A percentile compares a stretch with the other conserved stretches of the same genome.
phyloP scores from a whole-genome alignment of 257 asterid genomes.

The Euphrasia confusa region DNA sequence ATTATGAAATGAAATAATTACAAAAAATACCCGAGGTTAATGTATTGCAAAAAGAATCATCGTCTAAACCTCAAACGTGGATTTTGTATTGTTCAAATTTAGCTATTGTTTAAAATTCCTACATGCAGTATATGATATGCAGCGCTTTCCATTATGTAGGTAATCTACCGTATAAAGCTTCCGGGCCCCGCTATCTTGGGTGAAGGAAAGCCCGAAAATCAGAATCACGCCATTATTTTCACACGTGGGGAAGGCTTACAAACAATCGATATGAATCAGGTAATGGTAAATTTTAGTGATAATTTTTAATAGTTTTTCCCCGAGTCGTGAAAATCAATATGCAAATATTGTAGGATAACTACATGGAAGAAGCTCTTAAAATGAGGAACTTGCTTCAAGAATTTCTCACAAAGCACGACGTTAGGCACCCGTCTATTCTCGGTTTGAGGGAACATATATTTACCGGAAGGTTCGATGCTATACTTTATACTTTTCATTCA shows the following conservation, averaged over 20 bases:
- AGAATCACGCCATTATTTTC: constrained; percentile 82
- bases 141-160: constrained; percentile 31
- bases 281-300: constrained; percentile 21
- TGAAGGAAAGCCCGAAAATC: constrained; percentile 94
- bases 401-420: constrained; percentile 47
- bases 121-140: constrained; percentile 32
- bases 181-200: constrained; percentile 88
- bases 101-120: constrained; percentile 14
- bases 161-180: constrained; percentile 83
- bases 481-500: not conserved
- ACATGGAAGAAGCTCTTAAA: constrained; percentile 63
- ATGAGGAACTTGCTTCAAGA: constrained; percentile 62
- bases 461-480: constrained; percentile 45
- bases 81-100: too few species aligned
- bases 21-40: not conserved
- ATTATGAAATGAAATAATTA: not conserved
- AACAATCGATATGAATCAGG: constrained; percentile 96
- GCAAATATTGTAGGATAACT: constrained; percentile 43
- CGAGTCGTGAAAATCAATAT: constrained; percentile 8
- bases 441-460: constrained; percentile 65
- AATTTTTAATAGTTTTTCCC: not conserved
- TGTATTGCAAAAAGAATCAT: not conserved
- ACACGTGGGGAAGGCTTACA: constrained; percentile 90
- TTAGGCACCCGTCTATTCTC: constrained; percentile 51
- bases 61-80: not conserved